phyloP scores from a whole-genome alignment of 2,329 filamentous ascomycete species.

The Pseudocercospora pini-densiflorae region DNA sequence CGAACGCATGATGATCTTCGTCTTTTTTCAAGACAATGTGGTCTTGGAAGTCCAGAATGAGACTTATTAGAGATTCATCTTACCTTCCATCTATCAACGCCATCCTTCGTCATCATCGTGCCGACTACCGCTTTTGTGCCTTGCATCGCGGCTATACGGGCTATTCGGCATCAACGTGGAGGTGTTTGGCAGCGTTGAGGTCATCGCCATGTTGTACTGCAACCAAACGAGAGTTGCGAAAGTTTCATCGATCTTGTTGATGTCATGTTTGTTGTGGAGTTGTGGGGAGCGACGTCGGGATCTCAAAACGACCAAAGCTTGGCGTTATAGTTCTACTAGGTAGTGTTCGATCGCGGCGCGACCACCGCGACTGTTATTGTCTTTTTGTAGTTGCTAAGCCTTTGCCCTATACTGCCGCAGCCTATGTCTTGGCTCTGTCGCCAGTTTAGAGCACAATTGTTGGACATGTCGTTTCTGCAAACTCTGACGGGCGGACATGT shows the following conservation, averaged over 20 bases:
- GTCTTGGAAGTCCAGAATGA: background rate
- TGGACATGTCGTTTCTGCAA: no score
- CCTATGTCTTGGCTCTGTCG: no score
- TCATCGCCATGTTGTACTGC: background rate
- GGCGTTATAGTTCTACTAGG: no score
- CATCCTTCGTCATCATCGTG: background rate
- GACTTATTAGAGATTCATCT: background rate
- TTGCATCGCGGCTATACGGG: background rate
- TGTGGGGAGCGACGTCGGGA: background rate
- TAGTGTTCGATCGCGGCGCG: no score
- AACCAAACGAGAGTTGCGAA: background rate
- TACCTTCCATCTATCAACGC: background rate
- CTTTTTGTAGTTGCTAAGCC: no score
- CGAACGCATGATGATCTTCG: background rate
- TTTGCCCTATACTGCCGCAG: no score
- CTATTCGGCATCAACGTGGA: background rate
- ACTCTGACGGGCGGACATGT: no score
- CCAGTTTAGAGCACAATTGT: no score
- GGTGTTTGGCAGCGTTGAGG: background rate
- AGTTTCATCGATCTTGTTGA: background rate
- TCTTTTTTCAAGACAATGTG: background rate
- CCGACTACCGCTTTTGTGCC: background rate
- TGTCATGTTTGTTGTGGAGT: background rate
- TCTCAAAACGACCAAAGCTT: background rate
- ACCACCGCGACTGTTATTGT: no score